These are phyloP conservation scores for Fistulifera pelliculosa DNA, from an alignment of 108 stramenopile genomes.

Conservation along the genomic window DNA sequence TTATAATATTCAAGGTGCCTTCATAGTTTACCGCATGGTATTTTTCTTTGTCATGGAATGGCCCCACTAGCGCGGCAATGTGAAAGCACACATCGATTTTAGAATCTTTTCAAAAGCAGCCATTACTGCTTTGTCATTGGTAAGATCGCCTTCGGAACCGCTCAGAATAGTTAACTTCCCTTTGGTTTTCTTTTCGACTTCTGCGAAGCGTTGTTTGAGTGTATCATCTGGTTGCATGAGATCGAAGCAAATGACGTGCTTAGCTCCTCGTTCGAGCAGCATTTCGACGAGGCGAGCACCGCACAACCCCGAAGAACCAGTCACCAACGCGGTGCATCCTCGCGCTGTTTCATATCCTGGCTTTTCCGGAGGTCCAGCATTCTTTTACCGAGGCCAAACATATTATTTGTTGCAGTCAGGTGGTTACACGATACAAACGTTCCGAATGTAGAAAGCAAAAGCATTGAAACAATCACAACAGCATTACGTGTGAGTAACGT, in stretches of 20 bases:
- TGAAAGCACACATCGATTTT: conserved; percentile 88
- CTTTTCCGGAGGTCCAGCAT: conserved; percentile 3
- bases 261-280: conserved; percentile 89
- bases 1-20: conserved; percentile 80
- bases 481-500: too few relatives aligned
- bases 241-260: conserved; percentile 90
- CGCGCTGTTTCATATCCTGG: conserved; percentile 34
- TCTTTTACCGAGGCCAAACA: background rate
- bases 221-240: conserved; percentile 56
- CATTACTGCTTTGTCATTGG: conserved; percentile 61
- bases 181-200: conserved; percentile 17
- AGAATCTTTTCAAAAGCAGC: conserved; percentile 44
- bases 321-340: conserved; percentile 55
- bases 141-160: conserved; percentile 67
- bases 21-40: conserved; percentile 85
- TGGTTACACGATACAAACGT: too few relatives aligned
- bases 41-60: conserved; percentile 71
- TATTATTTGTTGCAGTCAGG: too few relatives aligned
- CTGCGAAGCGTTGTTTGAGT: conserved; percentile 44
- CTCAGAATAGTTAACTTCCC: conserved; percentile 30
- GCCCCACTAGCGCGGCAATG: conserved; percentile 95
- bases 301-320: conserved; percentile 91
- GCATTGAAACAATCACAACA: too few relatives aligned
- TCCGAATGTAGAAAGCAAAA: too few relatives aligned
- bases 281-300: conserved; percentile 96